Conservation (phyloP, 2,329 filamentous ascomycete species). For the Beauveria australis region DNA sequence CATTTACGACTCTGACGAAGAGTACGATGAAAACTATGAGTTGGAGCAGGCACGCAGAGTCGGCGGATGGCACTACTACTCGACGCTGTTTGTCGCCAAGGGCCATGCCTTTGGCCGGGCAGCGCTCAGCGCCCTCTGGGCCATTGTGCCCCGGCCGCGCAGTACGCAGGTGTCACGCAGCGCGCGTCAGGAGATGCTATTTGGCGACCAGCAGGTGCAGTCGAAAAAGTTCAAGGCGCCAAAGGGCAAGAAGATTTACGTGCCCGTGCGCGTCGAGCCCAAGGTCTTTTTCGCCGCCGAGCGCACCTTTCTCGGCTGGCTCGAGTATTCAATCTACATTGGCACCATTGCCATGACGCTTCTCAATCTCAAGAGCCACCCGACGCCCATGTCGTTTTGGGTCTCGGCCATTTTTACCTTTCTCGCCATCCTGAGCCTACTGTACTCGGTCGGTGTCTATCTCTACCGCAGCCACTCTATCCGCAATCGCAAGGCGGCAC, state of each 20-base stretch:
- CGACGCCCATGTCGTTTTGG: slow-evolving; percentile 51
- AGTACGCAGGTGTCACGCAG: slow-evolving; percentile 49
- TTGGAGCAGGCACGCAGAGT: slow-evolving; percentile 69
- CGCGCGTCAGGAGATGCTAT: slow-evolving; percentile 44
- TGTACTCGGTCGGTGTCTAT: slow-evolving; percentile 79
- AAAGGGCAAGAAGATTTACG: slow-evolving; percentile 85
- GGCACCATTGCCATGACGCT: slow-evolving; percentile 78
- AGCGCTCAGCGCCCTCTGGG: slow-evolving; percentile 36
- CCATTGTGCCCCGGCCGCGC: slow-evolving; percentile 47
- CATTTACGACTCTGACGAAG: slow-evolving; percentile 79
- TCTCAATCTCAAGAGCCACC: slow-evolving; percentile 66
- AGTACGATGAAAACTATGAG: slow-evolving; percentile 65
- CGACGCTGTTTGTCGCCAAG: slow-evolving; percentile 45
- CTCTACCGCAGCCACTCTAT: slow-evolving; percentile 84
- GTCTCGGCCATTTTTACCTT: slow-evolving; percentile 74
- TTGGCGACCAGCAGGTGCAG: slow-evolving; percentile 47
- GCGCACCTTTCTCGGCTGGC: slow-evolving; percentile 91
- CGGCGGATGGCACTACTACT: slow-evolving; percentile 69
- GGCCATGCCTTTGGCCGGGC: slow-evolving; percentile 34
- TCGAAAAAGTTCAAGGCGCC: slow-evolving; percentile 61
- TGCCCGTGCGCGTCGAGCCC: slow-evolving; percentile 89
- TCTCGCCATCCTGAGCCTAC: slow-evolving; percentile 67
- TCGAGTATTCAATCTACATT: slow-evolving; percentile 94
- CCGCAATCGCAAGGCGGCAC: slow-evolving; percentile 71
- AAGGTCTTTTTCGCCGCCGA: slow-evolving; percentile 98